These are phyloP conservation scores for Adiantum capillusveneris DNA, from an alignment of 75 land plant species.

Conservation along the genomic window DNA sequence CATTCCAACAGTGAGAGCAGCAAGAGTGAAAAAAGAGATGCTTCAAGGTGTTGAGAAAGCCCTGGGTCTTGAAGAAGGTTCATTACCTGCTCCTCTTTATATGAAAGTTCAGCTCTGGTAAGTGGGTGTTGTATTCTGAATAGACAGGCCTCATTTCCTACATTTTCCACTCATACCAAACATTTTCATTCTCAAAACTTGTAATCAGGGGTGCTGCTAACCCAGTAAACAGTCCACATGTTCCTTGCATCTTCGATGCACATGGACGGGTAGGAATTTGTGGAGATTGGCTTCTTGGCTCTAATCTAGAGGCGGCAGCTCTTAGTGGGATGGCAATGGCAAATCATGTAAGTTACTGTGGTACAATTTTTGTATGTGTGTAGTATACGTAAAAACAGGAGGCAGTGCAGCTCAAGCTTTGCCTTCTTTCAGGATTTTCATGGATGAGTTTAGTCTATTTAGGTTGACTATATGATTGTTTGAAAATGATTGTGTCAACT, in stretches of 20 bases:
- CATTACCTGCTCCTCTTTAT: slow-evolving; percentile 67
- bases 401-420: too few species aligned
- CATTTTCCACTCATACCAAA: too few species aligned
- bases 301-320: slow-evolving; percentile 87
- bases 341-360: slow-evolving; percentile 77
- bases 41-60: slow-evolving; percentile 77
- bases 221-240: slow-evolving; percentile 72
- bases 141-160: too few species aligned
- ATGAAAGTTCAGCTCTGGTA: slow-evolving; percentile 80
- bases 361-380: too few species aligned
- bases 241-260: slow-evolving; percentile 92
- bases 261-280: slow-evolving; percentile 90
- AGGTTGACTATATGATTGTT: too few species aligned
- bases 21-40: slow-evolving; percentile 70
- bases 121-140: too few species aligned
- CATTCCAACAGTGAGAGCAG: slow-evolving; percentile 75
- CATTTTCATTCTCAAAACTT: background rate
- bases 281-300: slow-evolving; percentile 96
- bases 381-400: too few species aligned
- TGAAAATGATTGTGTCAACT: background rate
- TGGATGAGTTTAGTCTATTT: too few species aligned
- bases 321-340: slow-evolving; percentile 92
- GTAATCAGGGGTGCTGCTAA: slow-evolving; percentile 93
- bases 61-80: slow-evolving; percentile 62
- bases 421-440: too few species aligned